These are phyloP conservation scores for Puccinia coronata DNA, from an alignment of 1,284 basidiomycete species.

Conservation along the genomic window DNA sequence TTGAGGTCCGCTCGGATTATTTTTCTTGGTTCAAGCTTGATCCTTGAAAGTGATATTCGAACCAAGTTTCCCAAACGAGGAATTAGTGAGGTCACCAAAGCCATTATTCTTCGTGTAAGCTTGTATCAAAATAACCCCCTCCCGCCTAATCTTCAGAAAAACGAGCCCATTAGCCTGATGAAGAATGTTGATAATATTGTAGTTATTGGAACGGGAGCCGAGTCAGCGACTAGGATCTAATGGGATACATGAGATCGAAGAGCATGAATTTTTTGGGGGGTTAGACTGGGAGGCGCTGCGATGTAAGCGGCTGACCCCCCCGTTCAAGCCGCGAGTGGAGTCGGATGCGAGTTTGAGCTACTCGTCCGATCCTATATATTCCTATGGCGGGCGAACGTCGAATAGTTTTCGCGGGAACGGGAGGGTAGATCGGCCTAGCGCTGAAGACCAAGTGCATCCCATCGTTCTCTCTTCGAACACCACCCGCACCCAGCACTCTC, in stretches of 20 bases:
- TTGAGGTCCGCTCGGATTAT: slow-evolving; percentile 58
- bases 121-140: neutral
- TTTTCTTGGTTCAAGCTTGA: slow-evolving; percentile 14
- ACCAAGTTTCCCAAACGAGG: slow-evolving; percentile 46
- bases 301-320: slow-evolving; percentile 87
- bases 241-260: slow-evolving; percentile 90
- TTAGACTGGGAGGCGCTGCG: slow-evolving; percentile 88
- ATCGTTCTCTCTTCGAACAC: neutral
- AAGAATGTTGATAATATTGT: neutral
- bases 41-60: slow-evolving; percentile 37
- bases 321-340: slow-evolving; percentile 97
- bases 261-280: slow-evolving; percentile 87
- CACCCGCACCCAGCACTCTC: neutral
- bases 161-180: neutral
- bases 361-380: slow-evolving; percentile 13
- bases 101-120: slow-evolving; percentile 42
- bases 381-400: neutral
- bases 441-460: neutral
- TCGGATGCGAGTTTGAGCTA: slow-evolving; percentile 68
- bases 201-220: slow-evolving; percentile 94
- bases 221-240: slow-evolving; percentile 88
- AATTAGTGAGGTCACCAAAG: slow-evolving; percentile 34
- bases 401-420: neutral
- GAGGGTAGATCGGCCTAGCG: neutral
- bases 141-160: too few relatives aligned